Base-by-base conservation (phyloP, 768 basidiomycete species). In the Fistulinella prunicolor region DNA sequence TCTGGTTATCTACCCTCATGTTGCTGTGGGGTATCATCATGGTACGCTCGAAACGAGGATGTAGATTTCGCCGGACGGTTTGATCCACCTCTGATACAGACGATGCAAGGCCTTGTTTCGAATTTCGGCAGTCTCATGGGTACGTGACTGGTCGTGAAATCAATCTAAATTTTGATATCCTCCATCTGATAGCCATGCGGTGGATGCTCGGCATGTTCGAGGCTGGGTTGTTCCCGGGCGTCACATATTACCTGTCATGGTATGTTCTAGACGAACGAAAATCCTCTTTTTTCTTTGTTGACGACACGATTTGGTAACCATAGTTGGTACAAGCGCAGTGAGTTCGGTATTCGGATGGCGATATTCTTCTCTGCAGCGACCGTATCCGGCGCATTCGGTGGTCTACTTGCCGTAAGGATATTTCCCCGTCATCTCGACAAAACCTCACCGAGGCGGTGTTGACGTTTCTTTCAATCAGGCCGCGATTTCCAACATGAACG, bases 381-480 rank as follows among this genome's bases (percentile, higher is more conserved):
- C 3, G 78, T 87, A 0, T 82, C 86, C 2, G 90, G 89, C n/a
- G 87, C 88, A 19, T 90, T 90, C 54, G 85, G 85, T 44, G 86
- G 86, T 42, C 69, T 88, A 17, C 78, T 89, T 40, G 85, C 85
- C 29, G 85, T 85, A 50, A 49, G 72, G 9, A 6, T 12, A 9
- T 16, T 16, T 16, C 14, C 32, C 12, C 32, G 9, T 13, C 32
- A 12, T 6, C 32, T 9, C 7, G 16, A 34, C 6, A 13, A 12
- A 13, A 4, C 6, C 32, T 34, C 12, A 34, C 14, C 32, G 7
- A 5, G 32, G 32, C 16, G 32, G n/a, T n/a, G n/a, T n/a, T n/a
- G n/a, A n/a, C 14, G 12, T 34, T 5, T 10, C 10, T 28, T 3
- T 9, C 17, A 13, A n/a, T n/a, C n/a, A 75, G 73, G 75, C 70